These are phyloP conservation scores for Phytophthora fragariae DNA, from an alignment of 352 stramenopile species.

Conservation along the genomic window DNA sequence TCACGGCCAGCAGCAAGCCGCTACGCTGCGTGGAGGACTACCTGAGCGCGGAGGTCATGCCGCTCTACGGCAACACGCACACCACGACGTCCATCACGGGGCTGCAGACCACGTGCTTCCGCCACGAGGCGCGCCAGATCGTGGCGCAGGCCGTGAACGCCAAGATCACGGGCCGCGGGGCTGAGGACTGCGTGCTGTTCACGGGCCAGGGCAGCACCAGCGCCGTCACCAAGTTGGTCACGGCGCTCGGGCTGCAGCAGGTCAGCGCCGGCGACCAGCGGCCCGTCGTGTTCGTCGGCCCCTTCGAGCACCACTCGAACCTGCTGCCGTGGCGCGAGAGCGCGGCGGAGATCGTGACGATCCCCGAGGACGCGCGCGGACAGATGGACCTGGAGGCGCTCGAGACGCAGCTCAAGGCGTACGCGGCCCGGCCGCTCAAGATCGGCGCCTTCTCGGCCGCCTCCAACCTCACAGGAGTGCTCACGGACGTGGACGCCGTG, in stretches of 20 bases:
- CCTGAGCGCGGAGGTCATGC: conserved; percentile 87
- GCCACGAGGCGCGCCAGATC: conserved; percentile 95
- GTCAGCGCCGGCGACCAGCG: conserved; percentile 21
- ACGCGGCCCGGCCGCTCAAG: conserved; percentile 61
- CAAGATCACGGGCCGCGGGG: conserved; percentile 88
- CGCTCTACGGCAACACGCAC: conserved; percentile 98
- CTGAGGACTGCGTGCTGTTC: conserved; percentile 97
- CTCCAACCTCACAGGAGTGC: conserved; percentile 96
- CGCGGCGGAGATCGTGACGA: conserved; percentile 75
- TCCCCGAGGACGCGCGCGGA: conserved; percentile 62
- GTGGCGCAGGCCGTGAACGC: conserved; percentile 92
- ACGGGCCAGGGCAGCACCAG: conserved; percentile 87
- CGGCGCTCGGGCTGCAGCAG: conserved; percentile 67
- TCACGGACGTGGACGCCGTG: conserved; percentile 92
- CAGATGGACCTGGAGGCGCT: conserved; percentile 72
- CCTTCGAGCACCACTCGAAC: conserved; percentile 99
- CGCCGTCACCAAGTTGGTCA: conserved; percentile 84
- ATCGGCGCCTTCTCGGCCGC: conserved; percentile 94
- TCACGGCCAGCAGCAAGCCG: conserved; percentile 92
- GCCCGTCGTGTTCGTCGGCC: conserved; percentile 92
- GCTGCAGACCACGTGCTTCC: conserved; percentile 93
- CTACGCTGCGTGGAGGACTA: conserved; percentile 93
- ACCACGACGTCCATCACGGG: conserved; percentile 89
- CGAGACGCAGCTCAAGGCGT: conserved; percentile 50
- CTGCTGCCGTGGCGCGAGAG: conserved; percentile 97